Conservation (phyloP, 441 rosid species). For the Omphalea diandra region DNA sequence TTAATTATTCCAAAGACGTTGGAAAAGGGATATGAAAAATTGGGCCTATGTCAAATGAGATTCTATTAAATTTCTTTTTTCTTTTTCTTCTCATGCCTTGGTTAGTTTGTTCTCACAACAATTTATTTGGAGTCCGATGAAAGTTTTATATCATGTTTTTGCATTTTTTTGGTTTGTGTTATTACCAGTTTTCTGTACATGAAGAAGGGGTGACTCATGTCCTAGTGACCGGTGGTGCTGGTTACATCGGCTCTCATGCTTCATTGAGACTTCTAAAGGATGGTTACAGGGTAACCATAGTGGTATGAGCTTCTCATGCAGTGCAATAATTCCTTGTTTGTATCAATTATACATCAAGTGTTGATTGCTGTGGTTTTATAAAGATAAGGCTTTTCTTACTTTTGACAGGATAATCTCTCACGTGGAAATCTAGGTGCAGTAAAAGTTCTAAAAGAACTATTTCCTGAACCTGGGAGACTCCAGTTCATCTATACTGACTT, state of each 20-base stretch:
- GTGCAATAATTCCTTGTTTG: too few species aligned
- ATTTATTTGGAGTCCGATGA: background rate
- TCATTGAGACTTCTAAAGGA: constrained; percentile 66
- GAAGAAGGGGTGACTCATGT: constrained; percentile 75
- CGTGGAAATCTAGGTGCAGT: constrained; percentile 92
- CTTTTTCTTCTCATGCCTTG: background rate
- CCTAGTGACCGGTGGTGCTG: constrained; percentile 86
- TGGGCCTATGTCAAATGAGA: background rate
- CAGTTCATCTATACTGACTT: constrained; percentile 88
- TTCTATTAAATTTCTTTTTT: too few species aligned
- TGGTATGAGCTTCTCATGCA: constrained; percentile 43
- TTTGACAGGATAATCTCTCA: constrained; percentile 87
- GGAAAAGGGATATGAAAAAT: background rate
- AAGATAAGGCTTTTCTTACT: background rate
- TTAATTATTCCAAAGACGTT: background rate
- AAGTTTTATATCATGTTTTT: background rate
- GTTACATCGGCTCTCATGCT: constrained; percentile 86
- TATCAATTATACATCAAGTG: too few species aligned
- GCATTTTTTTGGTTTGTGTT: constrained; percentile 17
- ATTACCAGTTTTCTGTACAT: constrained; percentile 61
- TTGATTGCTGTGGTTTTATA: background rate
- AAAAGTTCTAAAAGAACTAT: constrained; percentile 70
- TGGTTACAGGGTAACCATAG: constrained; percentile 65
- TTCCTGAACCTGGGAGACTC: constrained; percentile 93
- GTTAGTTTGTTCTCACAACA: background rate